phyloP scores from a whole-genome alignment of 1,284 basidiomycete species.

The Austroboletus novae-zelandiae region DNA sequence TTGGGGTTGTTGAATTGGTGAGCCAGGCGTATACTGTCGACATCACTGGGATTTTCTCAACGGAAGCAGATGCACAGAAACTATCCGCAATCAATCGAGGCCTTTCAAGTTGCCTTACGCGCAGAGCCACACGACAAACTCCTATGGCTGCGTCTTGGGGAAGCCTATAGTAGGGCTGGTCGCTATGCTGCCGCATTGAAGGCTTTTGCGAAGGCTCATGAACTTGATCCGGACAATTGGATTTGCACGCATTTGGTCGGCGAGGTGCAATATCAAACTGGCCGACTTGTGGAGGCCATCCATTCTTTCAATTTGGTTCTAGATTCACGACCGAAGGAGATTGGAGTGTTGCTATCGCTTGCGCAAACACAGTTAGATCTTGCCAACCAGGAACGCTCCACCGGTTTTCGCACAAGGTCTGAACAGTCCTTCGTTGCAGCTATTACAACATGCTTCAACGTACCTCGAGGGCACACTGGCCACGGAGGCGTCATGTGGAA shows the following conservation, averaged over 20 bases:
- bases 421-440: slow-evolving; percentile 68
- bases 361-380: slow-evolving; percentile 75
- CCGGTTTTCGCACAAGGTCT: slow-evolving; percentile 75
- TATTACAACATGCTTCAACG: slow-evolving; percentile 53
- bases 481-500: slow-evolving; percentile 87
- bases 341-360: slow-evolving; percentile 73
- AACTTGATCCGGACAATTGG: slow-evolving; percentile 78
- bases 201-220: slow-evolving; percentile 73
- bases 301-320: slow-evolving; percentile 63
- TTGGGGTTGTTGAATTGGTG: slow-evolving; percentile 91
- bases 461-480: slow-evolving; percentile 55
- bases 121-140: slow-evolving; percentile 76
- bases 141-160: slow-evolving; percentile 89
- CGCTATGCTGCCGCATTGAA: slow-evolving; percentile 90
- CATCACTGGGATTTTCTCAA: slow-evolving; percentile 6
- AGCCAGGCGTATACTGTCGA: slow-evolving; percentile 26
- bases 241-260: slow-evolving; percentile 82
- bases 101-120: slow-evolving; percentile 87
- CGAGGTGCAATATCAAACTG: slow-evolving; percentile 81
- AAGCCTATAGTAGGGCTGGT: slow-evolving; percentile 88
- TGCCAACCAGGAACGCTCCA: slow-evolving; percentile 62
- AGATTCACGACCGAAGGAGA: slow-evolving; percentile 54
- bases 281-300: slow-evolving; percentile 76
- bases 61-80: slow-evolving; percentile 65
- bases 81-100: slow-evolving; percentile 77